These are phyloP conservation scores for Chlorella sp. DNA, from an alignment of 139 green algal genomes.

Conservation along the genomic window DNA sequence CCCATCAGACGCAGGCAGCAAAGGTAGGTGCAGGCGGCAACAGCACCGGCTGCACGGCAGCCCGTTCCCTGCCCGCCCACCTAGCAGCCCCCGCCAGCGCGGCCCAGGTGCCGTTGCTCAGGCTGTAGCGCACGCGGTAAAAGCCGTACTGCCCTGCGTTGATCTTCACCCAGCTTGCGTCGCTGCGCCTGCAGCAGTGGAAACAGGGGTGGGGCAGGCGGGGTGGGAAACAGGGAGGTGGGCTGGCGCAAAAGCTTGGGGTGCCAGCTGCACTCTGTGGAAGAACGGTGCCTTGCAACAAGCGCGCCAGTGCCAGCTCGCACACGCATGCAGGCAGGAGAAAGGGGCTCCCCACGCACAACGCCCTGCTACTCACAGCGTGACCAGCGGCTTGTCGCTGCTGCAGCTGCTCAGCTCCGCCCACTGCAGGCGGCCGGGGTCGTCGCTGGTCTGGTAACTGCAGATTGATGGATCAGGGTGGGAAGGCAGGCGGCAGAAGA, in stretches of 20 bases:
- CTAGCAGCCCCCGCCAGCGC: slow-evolving; percentile 38
- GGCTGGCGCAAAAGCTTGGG: too few relatives aligned
- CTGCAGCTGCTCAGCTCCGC: slow-evolving; percentile 33
- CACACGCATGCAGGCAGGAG: too few relatives aligned
- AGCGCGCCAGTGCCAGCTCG: too few relatives aligned
- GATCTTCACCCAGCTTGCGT: slow-evolving; percentile 71
- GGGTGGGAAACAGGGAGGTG: too few relatives aligned
- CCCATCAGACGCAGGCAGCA: too few relatives aligned
- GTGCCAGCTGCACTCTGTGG: too few relatives aligned
- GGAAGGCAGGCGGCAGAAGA: too few relatives aligned
- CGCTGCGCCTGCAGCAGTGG: not conserved
- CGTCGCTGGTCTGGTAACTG: slow-evolving; percentile 21
- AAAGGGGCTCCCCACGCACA: too few relatives aligned
- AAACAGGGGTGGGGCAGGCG: too few relatives aligned
- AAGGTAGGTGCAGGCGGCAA: not conserved
- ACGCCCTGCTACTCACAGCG: not conserved
- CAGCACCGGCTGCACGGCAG: too few relatives aligned
- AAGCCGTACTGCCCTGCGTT: slow-evolving; percentile 72
- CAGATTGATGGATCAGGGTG: too few relatives aligned
- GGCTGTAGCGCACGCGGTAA: slow-evolving; percentile 71
- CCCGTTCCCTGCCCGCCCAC: not conserved
- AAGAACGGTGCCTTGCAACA: too few relatives aligned
- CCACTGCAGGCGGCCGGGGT: slow-evolving; percentile 23
- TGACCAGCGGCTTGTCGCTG: not conserved
- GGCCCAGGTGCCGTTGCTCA: slow-evolving; percentile 48